Percentiles rank a stretch among this genome's conserved stretches.
phyloP scores from a whole-genome alignment of 2,329 filamentous ascomycete genomes.

The Stagonosporopsis cucurbitacearum region DNA sequence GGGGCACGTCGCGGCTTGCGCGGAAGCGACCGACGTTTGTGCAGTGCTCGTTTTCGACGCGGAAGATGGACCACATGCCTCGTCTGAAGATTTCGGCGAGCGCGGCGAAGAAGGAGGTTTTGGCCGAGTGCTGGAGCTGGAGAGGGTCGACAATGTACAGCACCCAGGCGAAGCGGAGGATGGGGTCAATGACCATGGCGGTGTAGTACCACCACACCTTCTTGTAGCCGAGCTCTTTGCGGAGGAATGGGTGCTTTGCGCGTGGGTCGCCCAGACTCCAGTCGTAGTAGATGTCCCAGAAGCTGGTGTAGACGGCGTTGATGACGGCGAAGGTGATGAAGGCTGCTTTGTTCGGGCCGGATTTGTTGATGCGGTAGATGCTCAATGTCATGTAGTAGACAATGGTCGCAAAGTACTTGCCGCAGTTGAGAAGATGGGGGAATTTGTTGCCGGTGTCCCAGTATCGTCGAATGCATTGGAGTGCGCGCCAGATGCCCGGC shows the following conservation, averaged over 20 bases:
- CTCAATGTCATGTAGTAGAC: constrained; percentile 78
- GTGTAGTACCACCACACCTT: constrained; percentile 81
- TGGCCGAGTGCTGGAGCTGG: constrained; percentile 80
- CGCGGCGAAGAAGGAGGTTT: constrained; percentile 79
- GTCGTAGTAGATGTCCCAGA: constrained; percentile 97
- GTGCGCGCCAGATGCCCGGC: constrained; percentile 85
- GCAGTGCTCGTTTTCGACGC: constrained; percentile 97
- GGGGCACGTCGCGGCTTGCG: constrained; percentile 82
- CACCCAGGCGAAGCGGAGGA: constrained; percentile 92
- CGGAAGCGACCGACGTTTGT: constrained; percentile 82
- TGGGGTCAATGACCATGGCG: constrained; percentile 81
- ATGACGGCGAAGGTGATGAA: constrained; percentile 83
- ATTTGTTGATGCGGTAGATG: constrained; percentile 77
- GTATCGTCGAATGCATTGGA: constrained; percentile 92
- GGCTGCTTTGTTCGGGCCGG: constrained; percentile 65
- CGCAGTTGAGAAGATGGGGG: constrained; percentile 89
- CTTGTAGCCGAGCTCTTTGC: constrained; percentile 81
- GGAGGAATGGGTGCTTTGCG: constrained; percentile 65
- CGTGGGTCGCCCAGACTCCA: constrained; percentile 87
- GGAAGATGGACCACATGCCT: constrained; percentile 90
- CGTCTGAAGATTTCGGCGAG: constrained; percentile 82
- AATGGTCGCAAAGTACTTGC: constrained; percentile 89
- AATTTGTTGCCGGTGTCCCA: constrained; percentile 85
- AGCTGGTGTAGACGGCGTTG: constrained; percentile 81
- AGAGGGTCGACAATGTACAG: constrained; percentile 86